Percentiles rank a stretch among this genome's conserved stretches.
These are phyloP conservation scores for Cyberlindnera subsufficiens DNA, from an alignment of 805 yeast species.

Conservation along the genomic window DNA sequence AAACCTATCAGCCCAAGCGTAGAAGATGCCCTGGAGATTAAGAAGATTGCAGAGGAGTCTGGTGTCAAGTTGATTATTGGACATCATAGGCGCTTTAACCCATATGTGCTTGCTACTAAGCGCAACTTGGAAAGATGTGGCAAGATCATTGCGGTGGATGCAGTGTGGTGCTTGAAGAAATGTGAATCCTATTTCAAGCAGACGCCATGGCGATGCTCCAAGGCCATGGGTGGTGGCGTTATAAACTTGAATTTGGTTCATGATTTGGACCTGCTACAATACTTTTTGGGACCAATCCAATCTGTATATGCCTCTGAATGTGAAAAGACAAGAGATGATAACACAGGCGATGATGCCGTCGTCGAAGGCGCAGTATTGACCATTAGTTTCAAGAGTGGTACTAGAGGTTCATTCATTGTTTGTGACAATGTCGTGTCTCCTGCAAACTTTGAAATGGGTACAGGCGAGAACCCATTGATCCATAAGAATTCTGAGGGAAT, in stretches of 20 bases:
- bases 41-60: slow-evolving; percentile 3
- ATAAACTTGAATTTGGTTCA: slow-evolving; percentile 16
- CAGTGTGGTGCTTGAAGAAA: slow-evolving; percentile 15
- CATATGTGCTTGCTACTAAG: slow-evolving; percentile 14
- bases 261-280: slow-evolving; percentile 15
- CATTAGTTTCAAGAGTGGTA: slow-evolving; percentile 10
- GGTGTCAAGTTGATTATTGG: slow-evolving; percentile 10
- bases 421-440: slow-evolving; percentile 17
- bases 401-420: slow-evolving; percentile 12
- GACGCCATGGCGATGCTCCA: slow-evolving; percentile 13
- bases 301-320: slow-evolving; percentile 13
- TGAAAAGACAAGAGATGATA: slow-evolving; percentile 7
- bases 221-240: slow-evolving; percentile 15
- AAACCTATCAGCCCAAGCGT: slow-evolving; percentile 15
- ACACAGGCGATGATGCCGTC: slow-evolving; percentile 8
- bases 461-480: slow-evolving; percentile 18
- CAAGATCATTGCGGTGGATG: slow-evolving; percentile 13
- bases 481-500: slow-evolving; percentile 3
- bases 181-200: slow-evolving; percentile 13
- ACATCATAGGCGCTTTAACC: slow-evolving; percentile 16
- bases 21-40: slow-evolving; percentile 9
- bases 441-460: slow-evolving; percentile 18
- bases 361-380: slow-evolving; percentile 16
- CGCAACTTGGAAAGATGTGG: slow-evolving; percentile 8
- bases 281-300: slow-evolving; percentile 13